Percentiles rank a stretch among this genome's conserved stretches.
phyloP scores from a whole-genome alignment of 2,329 filamentous ascomycete genomes.

The Nemania sp. region DNA sequence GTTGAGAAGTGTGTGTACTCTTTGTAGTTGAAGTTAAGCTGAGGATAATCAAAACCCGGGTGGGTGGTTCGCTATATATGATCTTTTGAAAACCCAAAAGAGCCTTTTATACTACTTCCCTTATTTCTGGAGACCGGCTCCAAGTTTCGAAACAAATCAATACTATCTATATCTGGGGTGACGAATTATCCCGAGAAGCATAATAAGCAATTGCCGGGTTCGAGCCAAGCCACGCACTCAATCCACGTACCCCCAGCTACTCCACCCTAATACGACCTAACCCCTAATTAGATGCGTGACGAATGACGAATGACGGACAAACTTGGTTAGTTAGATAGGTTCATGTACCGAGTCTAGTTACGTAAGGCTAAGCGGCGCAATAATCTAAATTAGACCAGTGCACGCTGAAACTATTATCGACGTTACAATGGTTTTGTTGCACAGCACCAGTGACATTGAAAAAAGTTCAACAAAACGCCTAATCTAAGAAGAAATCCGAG shows the following conservation, averaged over 20 bases:
- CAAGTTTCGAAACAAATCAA: background rate
- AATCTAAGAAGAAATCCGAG: too few relatives aligned
- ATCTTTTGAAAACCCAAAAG: background rate
- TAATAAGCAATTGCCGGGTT: conserved; percentile 9
- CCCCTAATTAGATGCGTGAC: background rate
- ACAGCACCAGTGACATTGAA: too few relatives aligned
- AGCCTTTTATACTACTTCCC: background rate
- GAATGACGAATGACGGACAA: background rate
- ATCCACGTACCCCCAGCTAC: conserved; percentile 16
- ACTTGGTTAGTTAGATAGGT: background rate
- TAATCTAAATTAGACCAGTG: conserved; percentile 4
- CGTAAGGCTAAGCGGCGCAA: conserved; percentile 4
- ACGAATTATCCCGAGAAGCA: conserved; percentile 5
- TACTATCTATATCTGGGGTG: background rate
- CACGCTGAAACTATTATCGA: background rate
- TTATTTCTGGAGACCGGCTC: background rate
- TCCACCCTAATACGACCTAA: background rate
- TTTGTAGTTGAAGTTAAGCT: background rate
- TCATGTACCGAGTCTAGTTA: background rate
- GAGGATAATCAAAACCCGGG: background rate
- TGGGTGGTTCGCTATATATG: conserved; percentile 11
- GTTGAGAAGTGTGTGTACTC: background rate
- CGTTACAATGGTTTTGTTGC: too few relatives aligned
- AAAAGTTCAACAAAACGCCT: too few relatives aligned
- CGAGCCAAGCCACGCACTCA: conserved; percentile 16